phyloP scores from a whole-genome alignment of 2,329 filamentous ascomycete species.

The Alternaria infectoria region DNA sequence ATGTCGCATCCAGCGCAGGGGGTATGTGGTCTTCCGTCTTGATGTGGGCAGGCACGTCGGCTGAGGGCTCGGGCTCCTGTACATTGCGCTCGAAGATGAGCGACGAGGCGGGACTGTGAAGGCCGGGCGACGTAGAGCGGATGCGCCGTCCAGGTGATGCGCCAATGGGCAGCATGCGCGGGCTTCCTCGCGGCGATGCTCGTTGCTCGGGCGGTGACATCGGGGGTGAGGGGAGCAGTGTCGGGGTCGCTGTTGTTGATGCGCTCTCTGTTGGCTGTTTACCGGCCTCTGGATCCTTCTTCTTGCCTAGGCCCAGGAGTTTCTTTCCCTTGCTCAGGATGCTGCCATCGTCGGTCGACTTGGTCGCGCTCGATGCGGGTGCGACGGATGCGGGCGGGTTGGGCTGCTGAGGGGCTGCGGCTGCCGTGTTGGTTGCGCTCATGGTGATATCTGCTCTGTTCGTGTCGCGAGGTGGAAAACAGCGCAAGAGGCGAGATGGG shows the following conservation, averaged over 20 bases:
- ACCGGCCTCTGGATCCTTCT: constrained; percentile 34
- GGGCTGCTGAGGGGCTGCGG: constrained; percentile 11
- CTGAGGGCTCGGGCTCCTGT: constrained; percentile 78
- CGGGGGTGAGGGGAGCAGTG: constrained; percentile 43
- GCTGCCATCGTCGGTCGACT: constrained; percentile 30
- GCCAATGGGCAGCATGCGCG: constrained; percentile 41
- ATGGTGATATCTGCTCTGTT: constrained; percentile 3
- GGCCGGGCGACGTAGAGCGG: constrained; percentile 72
- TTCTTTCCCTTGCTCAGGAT: constrained; percentile 46
- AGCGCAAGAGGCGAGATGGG: background rate
- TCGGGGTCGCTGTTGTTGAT: constrained; percentile 24
- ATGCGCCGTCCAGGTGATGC: constrained; percentile 70
- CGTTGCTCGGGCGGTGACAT: constrained; percentile 35
- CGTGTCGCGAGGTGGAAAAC: background rate
- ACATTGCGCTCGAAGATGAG: constrained; percentile 94
- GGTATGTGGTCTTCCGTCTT: constrained; percentile 94
- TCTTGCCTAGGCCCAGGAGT: constrained; percentile 46
- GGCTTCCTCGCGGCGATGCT: constrained; percentile 45
- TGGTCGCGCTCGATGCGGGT: constrained; percentile 25
- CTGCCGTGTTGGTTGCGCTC: constrained; percentile 13
- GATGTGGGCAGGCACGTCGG: constrained; percentile 91
- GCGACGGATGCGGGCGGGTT: constrained; percentile 22
- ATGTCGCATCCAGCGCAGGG: constrained; percentile 87
- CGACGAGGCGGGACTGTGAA: constrained; percentile 78
- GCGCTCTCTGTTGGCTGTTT: constrained; percentile 15